phyloP scores from a whole-genome alignment of 139 green algal genomes.

The Chlorokybus atmophyticus region DNA sequence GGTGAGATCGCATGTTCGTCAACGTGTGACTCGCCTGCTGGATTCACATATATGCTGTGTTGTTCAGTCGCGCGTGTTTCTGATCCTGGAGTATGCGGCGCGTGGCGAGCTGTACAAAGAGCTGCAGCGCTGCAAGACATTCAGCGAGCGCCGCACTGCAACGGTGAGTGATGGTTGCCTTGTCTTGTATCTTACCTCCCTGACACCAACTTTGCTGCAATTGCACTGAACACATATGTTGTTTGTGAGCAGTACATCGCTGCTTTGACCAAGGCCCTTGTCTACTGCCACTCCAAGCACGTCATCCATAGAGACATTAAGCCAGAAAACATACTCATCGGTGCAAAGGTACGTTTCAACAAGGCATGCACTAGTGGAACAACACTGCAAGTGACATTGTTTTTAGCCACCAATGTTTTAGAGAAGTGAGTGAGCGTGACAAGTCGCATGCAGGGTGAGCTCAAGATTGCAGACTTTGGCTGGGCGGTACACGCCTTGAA shows the following conservation, averaged over 20 bases:
- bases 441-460: too few species aligned
- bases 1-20: too few species aligned
- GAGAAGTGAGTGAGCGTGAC: too few species aligned
- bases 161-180: slow-evolving; percentile 23
- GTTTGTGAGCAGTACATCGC: slow-evolving; percentile 46
- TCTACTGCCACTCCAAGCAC: slow-evolving; percentile 89
- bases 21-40: background rate
- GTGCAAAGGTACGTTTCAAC: slow-evolving; percentile 53
- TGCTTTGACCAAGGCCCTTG: slow-evolving; percentile 58
- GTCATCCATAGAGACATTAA: slow-evolving; percentile 96
- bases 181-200: background rate
- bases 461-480: slow-evolving; percentile 96
- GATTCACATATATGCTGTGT: background rate
- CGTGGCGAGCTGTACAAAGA: slow-evolving; percentile 91
- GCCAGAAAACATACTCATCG: slow-evolving; percentile 89
- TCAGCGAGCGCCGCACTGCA: slow-evolving; percentile 68
- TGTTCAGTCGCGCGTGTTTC: slow-evolving; percentile 65
- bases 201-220: background rate
- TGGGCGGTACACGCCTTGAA: slow-evolving; percentile 87
- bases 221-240: slow-evolving; percentile 19
- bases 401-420: too few species aligned
- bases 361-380: too few species aligned
- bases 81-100: slow-evolving; percentile 96
- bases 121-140: slow-evolving; percentile 59
- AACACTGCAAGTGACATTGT: too few species aligned